These are phyloP conservation scores for Komagataella phaffii DNA, from an alignment of 805 yeast genomes.

Conservation along the genomic window DNA sequence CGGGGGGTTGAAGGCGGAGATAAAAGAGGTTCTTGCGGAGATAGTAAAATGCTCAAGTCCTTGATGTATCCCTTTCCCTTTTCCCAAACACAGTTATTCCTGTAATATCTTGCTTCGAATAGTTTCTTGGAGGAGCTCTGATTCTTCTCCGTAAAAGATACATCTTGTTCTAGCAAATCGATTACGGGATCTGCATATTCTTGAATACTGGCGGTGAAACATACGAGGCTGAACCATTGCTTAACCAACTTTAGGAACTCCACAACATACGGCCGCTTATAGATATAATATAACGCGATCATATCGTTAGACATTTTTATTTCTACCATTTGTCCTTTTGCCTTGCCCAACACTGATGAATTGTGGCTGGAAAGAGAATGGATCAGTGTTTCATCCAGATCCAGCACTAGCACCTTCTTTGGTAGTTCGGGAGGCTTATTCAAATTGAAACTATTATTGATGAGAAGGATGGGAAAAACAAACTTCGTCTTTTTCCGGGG, in stretches of 20 bases:
- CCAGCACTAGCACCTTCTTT: slow-evolving; percentile 64
- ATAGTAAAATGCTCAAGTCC: slow-evolving; percentile 31
- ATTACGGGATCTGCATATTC: slow-evolving; percentile 97
- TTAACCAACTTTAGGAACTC: slow-evolving; percentile 65
- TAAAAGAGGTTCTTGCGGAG: slow-evolving; percentile 7
- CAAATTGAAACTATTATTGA: slow-evolving; percentile 16
- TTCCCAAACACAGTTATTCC: slow-evolving; percentile 66
- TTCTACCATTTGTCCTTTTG: slow-evolving; percentile 65
- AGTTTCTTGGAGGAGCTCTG: slow-evolving; percentile 13
- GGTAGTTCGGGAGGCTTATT: slow-evolving; percentile 17
- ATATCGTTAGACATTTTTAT: slow-evolving; percentile 53
- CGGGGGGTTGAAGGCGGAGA: slow-evolving; percentile 5
- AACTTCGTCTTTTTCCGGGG: slow-evolving; percentile 10
- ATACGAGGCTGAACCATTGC: slow-evolving; percentile 78
- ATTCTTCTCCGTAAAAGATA: slow-evolving; percentile 15
- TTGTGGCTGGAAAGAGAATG: slow-evolving; percentile 73
- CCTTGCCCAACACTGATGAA: slow-evolving; percentile 25
- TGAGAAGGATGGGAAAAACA: slow-evolving; percentile 19
- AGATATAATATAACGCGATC: slow-evolving; percentile 78
- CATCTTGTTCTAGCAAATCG: slow-evolving; percentile 73
- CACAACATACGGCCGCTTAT: slow-evolving; percentile 87
- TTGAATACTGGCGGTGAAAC: slow-evolving; percentile 89
- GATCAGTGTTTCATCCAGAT: slow-evolving; percentile 87
- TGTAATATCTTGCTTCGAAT: slow-evolving; percentile 52
- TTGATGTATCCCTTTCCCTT: slow-evolving; percentile 81